Conservation (phyloP, 495 filamentous ascomycete genomes). For the Podospora pseudocomata region DNA sequence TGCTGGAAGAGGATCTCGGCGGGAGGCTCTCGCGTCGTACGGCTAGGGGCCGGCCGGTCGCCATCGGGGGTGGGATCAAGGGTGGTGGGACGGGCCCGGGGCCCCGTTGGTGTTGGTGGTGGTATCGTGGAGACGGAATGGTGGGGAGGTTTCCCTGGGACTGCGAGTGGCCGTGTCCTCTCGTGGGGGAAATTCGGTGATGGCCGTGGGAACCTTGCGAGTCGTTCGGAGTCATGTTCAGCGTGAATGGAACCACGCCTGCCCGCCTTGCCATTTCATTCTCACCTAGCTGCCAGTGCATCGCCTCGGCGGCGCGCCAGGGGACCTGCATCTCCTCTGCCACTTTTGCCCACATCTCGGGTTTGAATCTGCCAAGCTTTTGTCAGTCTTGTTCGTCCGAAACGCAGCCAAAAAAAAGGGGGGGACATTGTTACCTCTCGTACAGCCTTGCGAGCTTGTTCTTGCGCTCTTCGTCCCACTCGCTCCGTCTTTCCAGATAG, state of each 20-base stretch:
- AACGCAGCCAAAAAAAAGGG: not conserved
- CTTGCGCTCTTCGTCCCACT: conserved; percentile 97
- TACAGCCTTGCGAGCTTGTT: conserved; percentile 93
- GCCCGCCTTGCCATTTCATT: conserved; percentile 86
- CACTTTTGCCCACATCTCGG: conserved; percentile 94
- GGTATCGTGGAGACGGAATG: conserved; percentile 37
- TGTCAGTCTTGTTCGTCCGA: conserved; percentile 23
- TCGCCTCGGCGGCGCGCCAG: conserved; percentile 91
- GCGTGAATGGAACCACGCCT: conserved; percentile 75
- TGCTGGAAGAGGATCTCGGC: conserved; percentile 33
- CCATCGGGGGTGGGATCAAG: conserved; percentile 23
- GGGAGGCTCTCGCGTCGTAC: conserved; percentile 46
- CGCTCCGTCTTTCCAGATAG: conserved; percentile 82
- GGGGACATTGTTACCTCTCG: conserved; percentile 66
- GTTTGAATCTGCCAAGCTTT: conserved; percentile 68
- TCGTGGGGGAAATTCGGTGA: conserved; percentile 32
- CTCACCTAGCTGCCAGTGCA: conserved; percentile 97
- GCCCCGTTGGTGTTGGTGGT: conserved; percentile 21
- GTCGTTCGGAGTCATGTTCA: conserved; percentile 59
- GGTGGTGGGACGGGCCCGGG: conserved; percentile 16
- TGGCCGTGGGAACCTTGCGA: conserved; percentile 35
- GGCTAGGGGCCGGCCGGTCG: conserved; percentile 29
- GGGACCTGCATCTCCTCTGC: conserved; percentile 94
- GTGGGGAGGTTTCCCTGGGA: conserved; percentile 45
- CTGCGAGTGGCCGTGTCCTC: conserved; percentile 44